Conservation (phyloP, 768 basidiomycete species). For the Leccinum disarticulatum region DNA sequence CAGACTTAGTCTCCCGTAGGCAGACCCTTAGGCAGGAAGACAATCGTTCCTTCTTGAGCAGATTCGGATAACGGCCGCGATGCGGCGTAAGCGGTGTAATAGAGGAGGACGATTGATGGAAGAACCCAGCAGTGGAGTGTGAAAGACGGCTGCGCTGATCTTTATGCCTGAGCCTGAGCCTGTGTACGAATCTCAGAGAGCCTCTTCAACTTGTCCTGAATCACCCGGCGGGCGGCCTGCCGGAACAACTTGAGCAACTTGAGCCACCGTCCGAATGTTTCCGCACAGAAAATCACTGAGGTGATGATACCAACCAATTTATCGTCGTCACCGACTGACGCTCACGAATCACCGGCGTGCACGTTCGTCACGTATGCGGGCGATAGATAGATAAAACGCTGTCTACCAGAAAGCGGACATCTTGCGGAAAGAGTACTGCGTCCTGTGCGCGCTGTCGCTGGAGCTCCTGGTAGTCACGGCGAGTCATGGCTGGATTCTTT, state of each 20-base stretch:
- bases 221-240: neutral
- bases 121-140: neutral
- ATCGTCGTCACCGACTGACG: too few relatives aligned
- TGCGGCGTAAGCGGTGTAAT: neutral
- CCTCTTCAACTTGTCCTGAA: neutral
- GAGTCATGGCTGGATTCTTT: too few relatives aligned
- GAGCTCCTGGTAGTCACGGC: too few relatives aligned
- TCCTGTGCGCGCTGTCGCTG: too few relatives aligned
- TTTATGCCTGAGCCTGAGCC: neutral
- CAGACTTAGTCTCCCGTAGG: too few relatives aligned
- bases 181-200: neutral
- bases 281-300: neutral
- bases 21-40: too few relatives aligned
- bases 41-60: too few relatives aligned
- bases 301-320: neutral
- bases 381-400: neutral
- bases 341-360: neutral
- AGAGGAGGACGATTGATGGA: neutral
- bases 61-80: neutral
- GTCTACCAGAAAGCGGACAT: too few relatives aligned
- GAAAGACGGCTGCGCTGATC: neutral
- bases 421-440: too few relatives aligned
- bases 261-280: neutral
- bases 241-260: neutral
- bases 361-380: constrained; percentile 1